Evolutionary conservation across 805 yeast genomes (phyloP).

Genomic region (Geotrichum ghanense): DNA sequence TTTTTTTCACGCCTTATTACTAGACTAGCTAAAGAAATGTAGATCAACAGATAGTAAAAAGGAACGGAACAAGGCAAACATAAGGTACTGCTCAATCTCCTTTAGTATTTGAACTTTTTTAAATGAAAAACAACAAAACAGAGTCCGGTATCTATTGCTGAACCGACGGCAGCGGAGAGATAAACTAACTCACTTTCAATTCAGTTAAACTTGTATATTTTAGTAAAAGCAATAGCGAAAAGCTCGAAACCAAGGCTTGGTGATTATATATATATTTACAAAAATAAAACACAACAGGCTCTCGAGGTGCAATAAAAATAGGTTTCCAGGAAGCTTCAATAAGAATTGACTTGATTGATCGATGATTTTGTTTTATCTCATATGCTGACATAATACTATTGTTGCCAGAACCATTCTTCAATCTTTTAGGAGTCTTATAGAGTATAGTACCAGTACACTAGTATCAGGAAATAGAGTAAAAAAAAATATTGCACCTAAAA

Average conservation of each 20-base stretch:
- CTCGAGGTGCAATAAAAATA: conserved; percentile 32
- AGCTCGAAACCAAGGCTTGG: conserved; percentile 50
- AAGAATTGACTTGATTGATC: conserved; percentile 2
- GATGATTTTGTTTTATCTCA: conserved; percentile 22
- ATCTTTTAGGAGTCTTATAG: conserved; percentile 35
- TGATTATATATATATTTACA: conserved; percentile 39
- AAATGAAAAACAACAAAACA: background rate
- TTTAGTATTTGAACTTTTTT: background rate
- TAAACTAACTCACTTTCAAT: conserved; percentile 39
- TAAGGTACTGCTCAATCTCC: conserved; percentile 10
- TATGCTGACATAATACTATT: conserved; percentile 31
- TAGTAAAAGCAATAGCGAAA: conserved; percentile 45
- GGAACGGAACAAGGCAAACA: conserved; percentile 11
- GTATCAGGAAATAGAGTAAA: too few species aligned
- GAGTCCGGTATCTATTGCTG: conserved; percentile 24
- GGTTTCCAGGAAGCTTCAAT: conserved; percentile 27
- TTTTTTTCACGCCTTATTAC: too few species aligned
- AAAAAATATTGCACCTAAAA: too few species aligned
- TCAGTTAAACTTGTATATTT: conserved; percentile 34
- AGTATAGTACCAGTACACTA: conserved; percentile 33
- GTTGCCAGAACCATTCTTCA: conserved; percentile 40
- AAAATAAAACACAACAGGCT: conserved; percentile 45
- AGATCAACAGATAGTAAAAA: conserved; percentile 33
- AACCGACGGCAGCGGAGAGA: conserved; percentile 37
- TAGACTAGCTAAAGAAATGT: conserved; percentile 44